Evolutionary conservation across 768 basidiomycete genomes (phyloP).

Genomic region (Hygrophorus pudorinus): DNA sequence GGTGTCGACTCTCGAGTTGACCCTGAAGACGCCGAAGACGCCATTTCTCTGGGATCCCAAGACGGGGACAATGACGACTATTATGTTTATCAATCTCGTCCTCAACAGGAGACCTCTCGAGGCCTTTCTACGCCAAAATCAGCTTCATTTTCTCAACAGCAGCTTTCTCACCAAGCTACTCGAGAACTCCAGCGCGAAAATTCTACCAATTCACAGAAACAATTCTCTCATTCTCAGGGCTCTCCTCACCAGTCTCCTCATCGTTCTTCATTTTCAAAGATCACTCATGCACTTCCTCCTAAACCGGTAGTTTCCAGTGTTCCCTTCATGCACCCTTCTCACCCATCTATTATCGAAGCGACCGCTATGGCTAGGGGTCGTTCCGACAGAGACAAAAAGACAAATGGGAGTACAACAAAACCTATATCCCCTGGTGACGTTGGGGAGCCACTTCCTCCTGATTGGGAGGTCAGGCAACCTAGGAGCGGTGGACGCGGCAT

Average conservation of each 20-base stretch:
- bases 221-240: constrained; percentile 6
- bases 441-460: constrained; percentile 35
- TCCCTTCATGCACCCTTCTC: constrained; percentile 44
- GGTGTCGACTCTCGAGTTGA: constrained; percentile 15
- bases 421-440: constrained; percentile 14
- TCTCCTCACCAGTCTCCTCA: constrained; percentile 14
- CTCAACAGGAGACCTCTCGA: constrained; percentile 9
- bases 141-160: not conserved
- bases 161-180: not conserved
- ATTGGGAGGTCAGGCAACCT: constrained; percentile 52
- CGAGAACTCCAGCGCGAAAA: not conserved
- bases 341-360: constrained; percentile 49
- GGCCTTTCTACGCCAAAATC: not conserved
- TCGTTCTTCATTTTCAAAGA: constrained; percentile 21
- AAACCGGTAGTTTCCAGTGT: constrained; percentile 48
- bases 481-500: constrained; percentile 33
- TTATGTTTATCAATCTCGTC: constrained; percentile 20
- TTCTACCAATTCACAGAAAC: constrained; percentile 4
- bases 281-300: constrained; percentile 61
- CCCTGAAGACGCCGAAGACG: constrained; percentile 42
- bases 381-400: constrained; percentile 30
- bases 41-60: constrained; percentile 65
- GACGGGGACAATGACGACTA: constrained; percentile 54
- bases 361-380: constrained; percentile 47
- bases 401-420: constrained; percentile 16